Percentiles rank a stretch among this genome's conserved stretches.
These are phyloP conservation scores for Saturnispora dispora DNA, from an alignment of 805 yeast species.

Conservation along the genomic window DNA sequence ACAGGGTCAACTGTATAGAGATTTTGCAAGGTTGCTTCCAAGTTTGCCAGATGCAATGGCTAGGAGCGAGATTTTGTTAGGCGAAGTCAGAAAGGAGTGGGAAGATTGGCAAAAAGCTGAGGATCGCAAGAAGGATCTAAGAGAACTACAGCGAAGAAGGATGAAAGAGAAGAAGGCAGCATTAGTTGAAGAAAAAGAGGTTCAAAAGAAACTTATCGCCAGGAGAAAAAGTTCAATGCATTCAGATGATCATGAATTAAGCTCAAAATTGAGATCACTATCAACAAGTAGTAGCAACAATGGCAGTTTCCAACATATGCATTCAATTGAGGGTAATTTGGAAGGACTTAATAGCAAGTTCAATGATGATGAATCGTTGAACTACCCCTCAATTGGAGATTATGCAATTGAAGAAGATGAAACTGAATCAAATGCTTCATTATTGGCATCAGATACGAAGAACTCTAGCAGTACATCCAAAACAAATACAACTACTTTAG, in stretches of 20 bases:
- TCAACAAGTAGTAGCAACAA: slow-evolving; percentile 13
- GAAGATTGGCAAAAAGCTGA: slow-evolving; percentile 18
- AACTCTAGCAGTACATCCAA: background rate
- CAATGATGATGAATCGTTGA: background rate
- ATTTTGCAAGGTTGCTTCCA: slow-evolving; percentile 19
- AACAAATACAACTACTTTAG: background rate
- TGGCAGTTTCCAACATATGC: background rate
- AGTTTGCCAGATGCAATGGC: slow-evolving; percentile 22
- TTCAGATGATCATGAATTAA: slow-evolving; percentile 13
- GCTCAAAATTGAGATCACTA: slow-evolving; percentile 19
- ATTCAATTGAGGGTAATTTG: slow-evolving; percentile 3
- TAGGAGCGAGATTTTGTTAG: slow-evolving; percentile 25
- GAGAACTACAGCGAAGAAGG: slow-evolving; percentile 17
- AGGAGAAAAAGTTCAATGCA: slow-evolving; percentile 14
- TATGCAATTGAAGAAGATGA: slow-evolving; percentile 12
- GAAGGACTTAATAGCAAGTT: background rate
- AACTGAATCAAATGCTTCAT: background rate
- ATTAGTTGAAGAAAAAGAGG: slow-evolving; percentile 8
- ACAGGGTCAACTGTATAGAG: slow-evolving; percentile 20
- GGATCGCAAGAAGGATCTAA: slow-evolving; percentile 14
- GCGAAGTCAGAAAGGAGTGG: slow-evolving; percentile 21
- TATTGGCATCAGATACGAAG: background rate
- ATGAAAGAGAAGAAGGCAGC: slow-evolving; percentile 16
- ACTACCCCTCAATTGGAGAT: slow-evolving; percentile 16
- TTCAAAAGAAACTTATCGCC: slow-evolving; percentile 6